Percentiles rank a stretch among this genome's conserved stretches.
These are phyloP conservation scores for Lichtheimia ramosa DNA, from an alignment of 371 early-diverging fungal species.

Conservation along the genomic window DNA sequence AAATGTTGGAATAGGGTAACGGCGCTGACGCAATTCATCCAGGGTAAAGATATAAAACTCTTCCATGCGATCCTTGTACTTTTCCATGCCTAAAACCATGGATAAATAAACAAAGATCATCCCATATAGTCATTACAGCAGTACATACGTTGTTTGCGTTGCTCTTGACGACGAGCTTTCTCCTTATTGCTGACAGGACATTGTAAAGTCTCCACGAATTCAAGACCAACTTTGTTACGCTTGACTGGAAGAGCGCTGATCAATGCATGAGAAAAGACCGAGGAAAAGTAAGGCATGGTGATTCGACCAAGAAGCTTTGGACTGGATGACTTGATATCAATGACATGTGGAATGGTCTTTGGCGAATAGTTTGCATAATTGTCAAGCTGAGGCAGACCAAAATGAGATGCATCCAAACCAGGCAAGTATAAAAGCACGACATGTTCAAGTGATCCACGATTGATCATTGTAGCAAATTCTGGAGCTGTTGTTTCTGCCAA, in stretches of 20 bases:
- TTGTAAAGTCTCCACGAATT: constrained; percentile 36
- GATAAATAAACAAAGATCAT: not conserved
- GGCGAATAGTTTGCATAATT: not conserved
- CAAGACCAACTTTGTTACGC: constrained; percentile 25
- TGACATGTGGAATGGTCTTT: constrained; percentile 5
- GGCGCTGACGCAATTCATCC: constrained; percentile 43
- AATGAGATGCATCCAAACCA: constrained; percentile 36
- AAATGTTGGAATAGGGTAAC: constrained; percentile 57
- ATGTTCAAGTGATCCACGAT: constrained; percentile 25
- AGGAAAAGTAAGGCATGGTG: constrained; percentile 34
- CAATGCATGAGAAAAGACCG: constrained; percentile 32
- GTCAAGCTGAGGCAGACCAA: constrained; percentile 14
- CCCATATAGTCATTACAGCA: not conserved
- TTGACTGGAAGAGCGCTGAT: constrained; percentile 28
- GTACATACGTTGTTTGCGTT: constrained; percentile 9
- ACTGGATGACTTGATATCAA: constrained; percentile 18
- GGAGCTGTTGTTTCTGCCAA: constrained; percentile 30
- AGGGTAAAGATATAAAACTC: constrained; percentile 51
- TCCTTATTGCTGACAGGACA: constrained; percentile 22
- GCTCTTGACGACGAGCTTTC: constrained; percentile 18
- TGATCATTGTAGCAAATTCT: constrained; percentile 27
- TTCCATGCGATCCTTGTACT: constrained; percentile 34
- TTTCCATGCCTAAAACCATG: constrained; percentile 9
- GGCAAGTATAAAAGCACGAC: constrained; percentile 34
- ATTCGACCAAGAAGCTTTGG: constrained; percentile 25